phyloP scores from a whole-genome alignment of 306 rosid species.

The Casuarina cunninghamiana region DNA sequence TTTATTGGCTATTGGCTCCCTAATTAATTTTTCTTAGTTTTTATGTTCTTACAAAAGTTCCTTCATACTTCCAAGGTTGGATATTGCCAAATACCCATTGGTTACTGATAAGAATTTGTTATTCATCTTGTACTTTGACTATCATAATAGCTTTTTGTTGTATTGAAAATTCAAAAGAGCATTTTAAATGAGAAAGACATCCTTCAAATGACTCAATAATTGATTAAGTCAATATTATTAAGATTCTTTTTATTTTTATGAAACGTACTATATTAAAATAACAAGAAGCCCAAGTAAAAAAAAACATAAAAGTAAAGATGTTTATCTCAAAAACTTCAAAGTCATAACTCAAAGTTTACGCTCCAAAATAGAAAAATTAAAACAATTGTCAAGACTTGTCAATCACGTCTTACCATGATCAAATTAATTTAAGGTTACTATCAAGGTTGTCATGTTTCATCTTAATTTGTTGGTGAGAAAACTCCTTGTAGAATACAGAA shows the following conservation, averaged over 20 bases:
- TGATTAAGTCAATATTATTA: not conserved
- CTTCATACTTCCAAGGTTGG: not conserved
- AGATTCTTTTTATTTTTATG: not conserved
- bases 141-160: not conserved
- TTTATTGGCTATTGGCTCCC: no score
- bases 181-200: not conserved
- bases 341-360: not conserved
- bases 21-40: not conserved
- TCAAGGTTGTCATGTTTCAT: no score
- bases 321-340: no score
- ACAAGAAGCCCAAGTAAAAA: no score
- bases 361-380: no score
- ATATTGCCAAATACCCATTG: not conserved
- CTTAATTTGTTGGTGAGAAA: no score
- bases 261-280: not conserved
- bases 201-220: not conserved
- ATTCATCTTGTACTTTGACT: not conserved
- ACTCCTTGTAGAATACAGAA: no score
- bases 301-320: no score
- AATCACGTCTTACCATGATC: not conserved
- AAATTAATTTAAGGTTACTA: no score
- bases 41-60: not conserved
- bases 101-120: not conserved
- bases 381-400: no score
- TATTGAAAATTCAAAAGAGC: not conserved